phyloP scores from a whole-genome alignment of 2,329 filamentous ascomycete genomes.

The Diaporthe velutina region DNA sequence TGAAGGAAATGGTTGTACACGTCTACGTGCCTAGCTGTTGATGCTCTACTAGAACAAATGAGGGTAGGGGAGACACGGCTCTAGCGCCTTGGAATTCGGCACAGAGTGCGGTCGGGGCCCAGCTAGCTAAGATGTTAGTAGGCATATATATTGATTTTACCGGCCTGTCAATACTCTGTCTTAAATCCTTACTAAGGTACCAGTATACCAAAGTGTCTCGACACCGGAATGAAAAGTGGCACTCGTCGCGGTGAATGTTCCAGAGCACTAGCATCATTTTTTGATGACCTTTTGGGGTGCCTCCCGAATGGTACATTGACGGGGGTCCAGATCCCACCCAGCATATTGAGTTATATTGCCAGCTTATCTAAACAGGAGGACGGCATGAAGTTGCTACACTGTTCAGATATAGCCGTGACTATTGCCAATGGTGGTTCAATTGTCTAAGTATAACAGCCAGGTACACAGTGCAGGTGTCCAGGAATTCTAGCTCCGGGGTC shows the following conservation, averaged over 20 bases:
- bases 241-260: no score
- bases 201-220: not conserved
- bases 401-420: not conserved
- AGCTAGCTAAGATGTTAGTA: constrained; percentile 19
- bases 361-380: not conserved
- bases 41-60: constrained; percentile 11
- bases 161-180: no score
- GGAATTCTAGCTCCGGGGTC: not conserved
- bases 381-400: not conserved
- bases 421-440: not conserved
- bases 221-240: no score
- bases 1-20: constrained; percentile 11
- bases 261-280: no score
- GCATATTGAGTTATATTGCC: no score
- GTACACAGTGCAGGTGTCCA: not conserved
- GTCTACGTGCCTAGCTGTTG: constrained; percentile 11
- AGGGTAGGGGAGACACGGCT: not conserved
- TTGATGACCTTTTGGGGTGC: no score
- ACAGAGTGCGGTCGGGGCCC: not conserved
- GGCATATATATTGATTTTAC: constrained; percentile 1
- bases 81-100: not conserved
- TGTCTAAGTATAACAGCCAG: not conserved
- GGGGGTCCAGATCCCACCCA: no score
- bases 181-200: not conserved
- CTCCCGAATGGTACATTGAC: no score